Evolutionary conservation across 805 yeast genomes (phyloP).

Genomic region (Starmera dryadoides): DNA sequence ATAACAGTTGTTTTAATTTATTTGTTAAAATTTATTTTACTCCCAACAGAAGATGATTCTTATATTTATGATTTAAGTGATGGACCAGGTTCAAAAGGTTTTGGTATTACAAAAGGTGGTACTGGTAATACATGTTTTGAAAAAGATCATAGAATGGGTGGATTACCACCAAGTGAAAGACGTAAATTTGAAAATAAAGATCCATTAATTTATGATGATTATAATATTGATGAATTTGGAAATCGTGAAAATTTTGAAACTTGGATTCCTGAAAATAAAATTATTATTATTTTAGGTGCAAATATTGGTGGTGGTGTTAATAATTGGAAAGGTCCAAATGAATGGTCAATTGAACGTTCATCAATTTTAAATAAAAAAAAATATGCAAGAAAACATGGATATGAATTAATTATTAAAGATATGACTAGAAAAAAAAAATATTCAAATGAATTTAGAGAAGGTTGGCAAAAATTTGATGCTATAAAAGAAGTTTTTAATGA

Average conservation of each 20-base stretch:
- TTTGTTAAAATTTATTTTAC: too few relatives aligned
- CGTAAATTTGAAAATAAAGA: conserved; percentile 7
- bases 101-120: conserved; percentile 20
- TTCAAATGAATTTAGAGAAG: conserved; percentile 41
- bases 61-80: conserved; percentile 14
- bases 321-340: conserved; percentile 30
- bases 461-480: conserved; percentile 36
- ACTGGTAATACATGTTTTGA: conserved; percentile 17
- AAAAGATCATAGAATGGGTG: conserved; percentile 15
- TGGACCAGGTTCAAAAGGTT: conserved; percentile 14
- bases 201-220: conserved; percentile 6
- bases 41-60: neutral
- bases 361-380: conserved; percentile 40
- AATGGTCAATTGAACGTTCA: conserved; percentile 40
- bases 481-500: conserved; percentile 28
- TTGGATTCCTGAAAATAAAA: conserved; percentile 17
- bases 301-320: conserved; percentile 34
- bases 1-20: neutral
- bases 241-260: neutral
- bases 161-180: conserved; percentile 18
- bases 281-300: conserved; percentile 31
- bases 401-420: conserved; percentile 38
- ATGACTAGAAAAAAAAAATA: conserved; percentile 39
- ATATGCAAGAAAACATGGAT: conserved; percentile 41
- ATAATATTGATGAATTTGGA: conserved; percentile 6